phyloP scores from a whole-genome alignment of 139 green algal genomes.

The Pleodorina starrii region DNA sequence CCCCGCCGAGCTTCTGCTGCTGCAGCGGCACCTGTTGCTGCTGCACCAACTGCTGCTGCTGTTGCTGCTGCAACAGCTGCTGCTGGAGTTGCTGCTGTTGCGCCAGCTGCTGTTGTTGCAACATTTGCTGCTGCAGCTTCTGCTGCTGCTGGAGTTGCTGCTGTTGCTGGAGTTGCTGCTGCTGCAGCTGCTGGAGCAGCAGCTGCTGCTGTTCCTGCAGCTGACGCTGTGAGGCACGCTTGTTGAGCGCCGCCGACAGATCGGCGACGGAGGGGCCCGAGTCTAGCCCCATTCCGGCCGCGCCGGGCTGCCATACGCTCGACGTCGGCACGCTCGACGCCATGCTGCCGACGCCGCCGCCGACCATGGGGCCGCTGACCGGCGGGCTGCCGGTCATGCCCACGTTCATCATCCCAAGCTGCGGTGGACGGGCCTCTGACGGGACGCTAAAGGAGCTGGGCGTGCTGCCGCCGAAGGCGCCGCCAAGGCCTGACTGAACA shows the following conservation, averaged over 20 bases:
- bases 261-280: background rate
- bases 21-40: constrained; percentile 3
- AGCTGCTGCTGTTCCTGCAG: background rate
- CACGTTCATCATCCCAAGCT: background rate
- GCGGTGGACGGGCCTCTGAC: background rate
- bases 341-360: background rate
- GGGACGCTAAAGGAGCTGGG: background rate
- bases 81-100: constrained; percentile 8
- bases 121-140: background rate
- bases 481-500: background rate
- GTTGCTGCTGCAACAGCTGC: background rate
- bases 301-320: background rate
- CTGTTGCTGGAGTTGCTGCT: background rate
- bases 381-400: background rate
- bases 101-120: background rate
- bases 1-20: background rate
- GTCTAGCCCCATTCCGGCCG: background rate
- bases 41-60: background rate
- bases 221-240: background rate
- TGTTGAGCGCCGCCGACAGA: background rate
- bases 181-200: background rate
- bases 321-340: constrained; percentile 4
- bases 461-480: background rate
- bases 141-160: background rate
- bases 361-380: background rate